These are phyloP conservation scores for Wilcoxina mikolae DNA, from an alignment of 495 filamentous ascomycete species.

Conservation along the genomic window DNA sequence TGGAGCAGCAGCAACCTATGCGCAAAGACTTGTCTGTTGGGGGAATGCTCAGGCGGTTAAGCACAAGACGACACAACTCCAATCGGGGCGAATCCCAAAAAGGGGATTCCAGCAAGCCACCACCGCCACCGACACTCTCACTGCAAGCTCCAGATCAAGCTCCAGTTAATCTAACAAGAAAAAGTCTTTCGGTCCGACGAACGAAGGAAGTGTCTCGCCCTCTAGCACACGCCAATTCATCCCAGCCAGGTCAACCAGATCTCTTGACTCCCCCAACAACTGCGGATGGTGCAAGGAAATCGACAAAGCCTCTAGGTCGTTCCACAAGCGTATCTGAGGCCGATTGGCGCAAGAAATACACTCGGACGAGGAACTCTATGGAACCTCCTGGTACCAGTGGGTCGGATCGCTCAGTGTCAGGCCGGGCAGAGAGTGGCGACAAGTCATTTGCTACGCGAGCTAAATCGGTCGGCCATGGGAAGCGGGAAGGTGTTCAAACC, in stretches of 20 bases:
- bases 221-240: conserved; percentile 29
- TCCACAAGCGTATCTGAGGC: conserved; percentile 78
- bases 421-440: conserved; percentile 30
- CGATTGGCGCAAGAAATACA: conserved; percentile 54
- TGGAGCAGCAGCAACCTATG: conserved; percentile 41
- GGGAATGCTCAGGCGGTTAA: conserved; percentile 78
- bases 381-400: conserved; percentile 52
- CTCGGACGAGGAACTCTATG: conserved; percentile 43
- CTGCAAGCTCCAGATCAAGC: conserved; percentile 41
- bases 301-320: conserved; percentile 49
- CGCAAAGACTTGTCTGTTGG: conserved; percentile 81
- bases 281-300: conserved; percentile 43
- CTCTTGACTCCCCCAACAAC: conserved; percentile 55
- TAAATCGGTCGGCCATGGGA: conserved; percentile 73
- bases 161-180: conserved; percentile 51
- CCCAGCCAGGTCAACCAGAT: conserved; percentile 54
- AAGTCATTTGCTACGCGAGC: conserved; percentile 47
- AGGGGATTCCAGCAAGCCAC: conserved; percentile 25
- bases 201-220: conserved; percentile 48
- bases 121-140: conserved; percentile 21
- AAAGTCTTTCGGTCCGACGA: conserved; percentile 69
- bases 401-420: conserved; percentile 51
- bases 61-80: conserved; percentile 59
- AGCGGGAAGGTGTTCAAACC: conserved; percentile 40
- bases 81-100: conserved; percentile 34